Base-by-base conservation (phyloP, 192 early-diverging fungal species). In the Coemansia sp. region DNA sequence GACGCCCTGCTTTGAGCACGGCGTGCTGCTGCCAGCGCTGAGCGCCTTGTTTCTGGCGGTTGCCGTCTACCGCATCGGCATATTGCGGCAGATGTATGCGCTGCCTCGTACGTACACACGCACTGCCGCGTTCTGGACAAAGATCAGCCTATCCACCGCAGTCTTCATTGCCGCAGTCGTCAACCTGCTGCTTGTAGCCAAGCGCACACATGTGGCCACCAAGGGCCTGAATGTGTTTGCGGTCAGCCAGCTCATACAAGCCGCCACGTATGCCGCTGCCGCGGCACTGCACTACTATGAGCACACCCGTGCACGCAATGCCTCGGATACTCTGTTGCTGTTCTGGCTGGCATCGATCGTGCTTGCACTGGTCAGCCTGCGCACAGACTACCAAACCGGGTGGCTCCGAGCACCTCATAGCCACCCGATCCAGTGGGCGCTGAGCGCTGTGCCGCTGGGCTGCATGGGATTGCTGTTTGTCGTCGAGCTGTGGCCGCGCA, bases 1-100 rank as follows among this genome's bases (percentile, higher is more conserved):
- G 37, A 67, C 64, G 2, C 52, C 53, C 0, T 68, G 65, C 38
- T 68, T 68, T 60, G 58, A 60, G 58, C 53, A 29, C 33, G 58
- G 65, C 9, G 53, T 60, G 5, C 3, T 47, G 8, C 4, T 27
- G 15, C 58, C 65, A 3, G 6, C 15, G 8, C 42, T 68, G 10
- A 55, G 54, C 30, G 15, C 18, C 13, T 8, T 68, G 26, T 60
- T 68, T n/a, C n/a, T 68, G 0, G 41, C 25, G 0, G 13, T 56
- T 13, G 47, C 65, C 9, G 17, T 51, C 3, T n/a, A 23, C 8
- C 57, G 49, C 5, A 27, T 68, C 1, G 3, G 27, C 4, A 10
- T 9, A 1, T 32, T 55, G 24, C 46, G 35, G 42, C 9, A 9
- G 5, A n/a, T 33, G 41, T 36, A 33, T 15, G 34, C 41, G 23